Base-by-base conservation (phyloP, 1,139 yeast species). In the Suhomyces wounanorum region DNA sequence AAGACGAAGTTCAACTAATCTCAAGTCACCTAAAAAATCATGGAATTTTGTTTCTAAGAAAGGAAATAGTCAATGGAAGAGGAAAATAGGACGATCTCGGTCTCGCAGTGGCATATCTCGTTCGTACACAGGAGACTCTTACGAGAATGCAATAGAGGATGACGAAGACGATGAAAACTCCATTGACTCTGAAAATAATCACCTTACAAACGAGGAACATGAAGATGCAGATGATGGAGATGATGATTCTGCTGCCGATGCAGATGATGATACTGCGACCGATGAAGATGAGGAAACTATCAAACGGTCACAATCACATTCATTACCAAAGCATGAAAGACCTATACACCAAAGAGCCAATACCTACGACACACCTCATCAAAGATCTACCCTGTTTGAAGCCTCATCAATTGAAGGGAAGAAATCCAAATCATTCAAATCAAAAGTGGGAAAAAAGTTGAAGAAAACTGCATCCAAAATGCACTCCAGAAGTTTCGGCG, bases 321-420 rank as follows among this genome's bases (percentile, higher is more conserved):
- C 42, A 13, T 25, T 45, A 14, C 28, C 47, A 21, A 9, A 21
- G 3, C 36, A 30, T 18, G 38, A 35, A 17, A 33, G 36, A 26
- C 40, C 45, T 6, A 2, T 39, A 11, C 25, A 33, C 33, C 72
- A 77, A 56, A 66, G 85, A 53, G 68, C 84, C 3, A 73, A 75
- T 52, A 82, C 85, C 0, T 57, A 78, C 38, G 85, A 81, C 53
- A 67, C 31, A 16, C 40, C 49, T 1, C 36, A 42, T 14, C 26
- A 3, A 10, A 47, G 45, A 43, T 26, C 40, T 11, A 37, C 49
- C 26, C 25, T 37, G 31, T 65, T 3, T 2, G 69, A 67, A 40
- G 69, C 82, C 0, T 79, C 82, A 5, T 75, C 81, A 1, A 74
- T 79, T 54, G 82, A 77, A 47, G 72, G 41, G 35, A 64, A 49